Conservation (phyloP, 345 rosid genomes). For the Arabis alpina region DNA sequence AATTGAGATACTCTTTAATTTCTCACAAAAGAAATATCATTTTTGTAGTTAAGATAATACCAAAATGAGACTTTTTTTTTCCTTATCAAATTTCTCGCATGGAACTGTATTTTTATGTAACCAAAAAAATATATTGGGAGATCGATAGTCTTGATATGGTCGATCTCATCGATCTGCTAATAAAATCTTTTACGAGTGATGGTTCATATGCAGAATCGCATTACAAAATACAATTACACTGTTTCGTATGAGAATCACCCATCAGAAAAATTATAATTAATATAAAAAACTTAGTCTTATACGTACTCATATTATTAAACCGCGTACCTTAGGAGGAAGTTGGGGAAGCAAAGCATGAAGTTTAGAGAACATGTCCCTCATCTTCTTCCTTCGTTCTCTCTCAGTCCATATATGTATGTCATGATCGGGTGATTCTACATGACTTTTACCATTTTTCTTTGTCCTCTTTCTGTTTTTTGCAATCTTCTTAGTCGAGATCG, state of each 20-base stretch:
- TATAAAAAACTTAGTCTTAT: not conserved
- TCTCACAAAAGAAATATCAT: not conserved
- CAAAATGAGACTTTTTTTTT: not conserved
- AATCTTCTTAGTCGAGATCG: not conserved
- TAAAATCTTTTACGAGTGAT: not conserved
- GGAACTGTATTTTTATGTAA: not conserved
- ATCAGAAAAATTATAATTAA: not conserved
- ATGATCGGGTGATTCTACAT: constrained; percentile 49
- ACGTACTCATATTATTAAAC: not conserved
- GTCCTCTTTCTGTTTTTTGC: constrained; percentile 15
- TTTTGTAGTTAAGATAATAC: not conserved
- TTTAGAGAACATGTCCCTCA: constrained; percentile 70
- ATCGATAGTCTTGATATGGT: too few relatives aligned
- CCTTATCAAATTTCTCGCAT: not conserved
- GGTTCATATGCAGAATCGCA: not conserved
- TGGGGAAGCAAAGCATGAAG: constrained; percentile 82
- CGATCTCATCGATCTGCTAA: too few relatives aligned
- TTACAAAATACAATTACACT: not conserved
- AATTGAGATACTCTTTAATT: not conserved
- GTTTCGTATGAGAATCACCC: not conserved
- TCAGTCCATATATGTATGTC: constrained; percentile 77
- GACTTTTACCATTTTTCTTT: constrained; percentile 10
- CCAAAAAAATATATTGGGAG: too few relatives aligned
- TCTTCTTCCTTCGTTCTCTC: constrained; percentile 82
- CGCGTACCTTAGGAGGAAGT: constrained; percentile 71